Base-by-base conservation (phyloP, 2,329 filamentous ascomycete species). In the Beauveria rudraprayagi region DNA sequence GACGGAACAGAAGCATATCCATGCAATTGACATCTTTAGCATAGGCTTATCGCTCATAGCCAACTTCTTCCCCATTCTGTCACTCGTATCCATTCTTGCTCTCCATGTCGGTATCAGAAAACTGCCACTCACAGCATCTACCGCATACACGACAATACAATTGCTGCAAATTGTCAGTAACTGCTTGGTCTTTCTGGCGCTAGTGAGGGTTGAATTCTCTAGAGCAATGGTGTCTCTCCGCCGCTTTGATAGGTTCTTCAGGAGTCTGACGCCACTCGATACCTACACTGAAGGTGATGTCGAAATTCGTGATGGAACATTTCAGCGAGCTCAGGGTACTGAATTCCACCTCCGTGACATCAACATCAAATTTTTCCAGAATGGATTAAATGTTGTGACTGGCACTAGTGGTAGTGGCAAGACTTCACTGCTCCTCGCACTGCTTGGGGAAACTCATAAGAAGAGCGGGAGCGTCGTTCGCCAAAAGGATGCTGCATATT, bases 381-480 rank as follows among this genome's bases (percentile, higher is more conserved):
- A 78, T 9, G 80, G 80, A 0, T 69, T 85, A 22, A 85, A 83
- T 62, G 79, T 82, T 1, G 69, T 85, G 2, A 77, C 76, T 14
- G 83, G 83, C 0, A 75, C 76, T 7, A 84, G 80, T 44, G 83
- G 83, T 8, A 78, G 79, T 62, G 83, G 83, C 6, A 85, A 85
- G 68, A 82, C 82, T 1, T 83, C 81, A 0, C 70, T 85, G 2
- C 70, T 85, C 22, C 70, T 81, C 50, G 76, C 80, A 3, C 79
- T 84, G 11, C 72, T 84, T 3, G 82, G 82, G 10, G 82, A 84
- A 68, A 81, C 80, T 2, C 72, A 81, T 48, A 67, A 80, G 34
- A 78, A 82, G 58, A 65, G 65, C 3, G 82, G 81, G 10, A 68
- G 69, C 11, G 74, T 83, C 19, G 78, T 77, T 7, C 74, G 77